Evolutionary conservation across 2,329 filamentous ascomycete genomes (phyloP), one percentile per base, ranked within the genome.

Genomic region (Aaosphaeria arxii): DNA sequence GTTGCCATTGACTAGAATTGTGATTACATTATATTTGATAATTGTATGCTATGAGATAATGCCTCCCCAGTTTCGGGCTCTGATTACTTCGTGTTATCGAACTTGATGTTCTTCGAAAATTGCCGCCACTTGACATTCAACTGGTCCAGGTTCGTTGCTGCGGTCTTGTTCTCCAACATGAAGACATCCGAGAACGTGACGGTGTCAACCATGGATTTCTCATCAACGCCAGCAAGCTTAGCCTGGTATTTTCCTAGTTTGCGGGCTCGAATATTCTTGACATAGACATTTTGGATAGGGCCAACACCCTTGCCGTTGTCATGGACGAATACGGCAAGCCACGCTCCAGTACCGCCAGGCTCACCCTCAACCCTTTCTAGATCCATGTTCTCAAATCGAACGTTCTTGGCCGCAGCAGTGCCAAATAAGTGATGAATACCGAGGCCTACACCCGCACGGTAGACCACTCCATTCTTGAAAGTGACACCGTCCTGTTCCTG

Each of bases 351-450:
- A n/a, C 43, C 49, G n/a, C 47, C 46, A 28, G 43, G 43, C 30
- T 41, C 36, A 5, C 43, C 42, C n/a, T 31, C 29, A 11, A 51
- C 30, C 6, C 24, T 42, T 29, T 51, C 49, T 11, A 46, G n/a
- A 11, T 52, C 49, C 7, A 52, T 49, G 46, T 46, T 47, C 30
- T 42, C 7, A 40, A 52, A 52, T 6, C 29, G 38, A 28, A 51
- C 40, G 30, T 48, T 48, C 7, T 40, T 28, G 7, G 43, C 42
- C 6, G 45, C 38, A 11, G 30, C 29, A 33, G 7, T 45, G 7
- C 49, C 45, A 32, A 47, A 48, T 7, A 36, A 33, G 43, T 51
- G 49, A 32, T 51, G 35, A 17, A 51, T 45, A 5, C 49, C 49
- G 4, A 51, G 24, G 3, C 45, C 49, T 5, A 51, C 45, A 13